These are phyloP conservation scores for Salvia rosmarinus DNA, from an alignment of 257 asterid species.

Conservation along the genomic window DNA sequence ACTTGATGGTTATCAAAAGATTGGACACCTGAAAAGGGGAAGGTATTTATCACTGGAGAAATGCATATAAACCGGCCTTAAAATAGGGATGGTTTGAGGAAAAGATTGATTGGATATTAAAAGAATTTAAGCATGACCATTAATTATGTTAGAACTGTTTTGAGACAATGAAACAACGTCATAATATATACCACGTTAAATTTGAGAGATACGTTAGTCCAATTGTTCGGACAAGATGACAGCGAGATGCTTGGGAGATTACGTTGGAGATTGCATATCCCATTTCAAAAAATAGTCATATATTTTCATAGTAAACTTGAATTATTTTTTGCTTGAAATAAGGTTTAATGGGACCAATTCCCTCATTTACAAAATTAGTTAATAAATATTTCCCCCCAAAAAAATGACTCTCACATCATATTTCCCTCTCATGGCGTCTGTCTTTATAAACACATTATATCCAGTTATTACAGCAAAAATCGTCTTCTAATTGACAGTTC, in stretches of 20 bases:
- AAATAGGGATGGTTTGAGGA: conserved; percentile 34
- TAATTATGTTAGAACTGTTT: conserved; percentile 45
- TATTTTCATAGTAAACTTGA: neutral
- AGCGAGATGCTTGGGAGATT: conserved; percentile 1
- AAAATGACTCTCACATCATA: too few species aligned
- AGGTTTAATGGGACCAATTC: neutral
- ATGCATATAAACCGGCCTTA: conserved; percentile 29
- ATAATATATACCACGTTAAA: conserved; percentile 38
- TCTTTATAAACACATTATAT: too few species aligned
- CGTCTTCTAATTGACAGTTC: too few species aligned
- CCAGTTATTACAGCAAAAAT: too few species aligned
- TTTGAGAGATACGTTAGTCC: too few species aligned
- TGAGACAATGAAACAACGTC: too few species aligned
- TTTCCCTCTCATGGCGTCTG: too few species aligned
- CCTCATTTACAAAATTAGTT: neutral
- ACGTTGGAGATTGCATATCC: neutral
- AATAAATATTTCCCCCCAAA: too few species aligned
- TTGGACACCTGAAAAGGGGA: neutral
- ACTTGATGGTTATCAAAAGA: conserved; percentile 11
- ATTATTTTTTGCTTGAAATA: neutral
- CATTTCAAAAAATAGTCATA: neutral
- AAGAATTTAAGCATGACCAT: conserved; percentile 36
- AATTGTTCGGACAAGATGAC: too few species aligned
- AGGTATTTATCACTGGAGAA: conserved; percentile 16
- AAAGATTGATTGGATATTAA: conserved; percentile 23